Evolutionary conservation across 768 basidiomycete genomes (phyloP).

Genomic region (Tricholoma flavovirens): DNA sequence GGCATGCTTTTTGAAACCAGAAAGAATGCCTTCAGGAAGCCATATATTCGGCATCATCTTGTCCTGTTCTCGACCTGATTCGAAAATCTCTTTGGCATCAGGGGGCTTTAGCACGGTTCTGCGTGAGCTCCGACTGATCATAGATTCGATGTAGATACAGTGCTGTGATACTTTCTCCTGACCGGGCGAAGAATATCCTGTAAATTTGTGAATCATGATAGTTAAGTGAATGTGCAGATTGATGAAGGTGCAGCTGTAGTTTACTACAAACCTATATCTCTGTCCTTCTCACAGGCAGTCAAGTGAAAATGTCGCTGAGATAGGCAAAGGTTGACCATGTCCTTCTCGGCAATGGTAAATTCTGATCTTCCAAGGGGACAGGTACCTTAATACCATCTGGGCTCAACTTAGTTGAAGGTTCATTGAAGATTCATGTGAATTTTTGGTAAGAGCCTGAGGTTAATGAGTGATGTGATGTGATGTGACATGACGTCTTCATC

Average conservation of each 20-base stretch:
- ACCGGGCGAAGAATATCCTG: constrained; percentile 36
- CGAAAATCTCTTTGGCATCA: constrained; percentile 49
- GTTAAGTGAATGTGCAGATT: constrained; percentile 21
- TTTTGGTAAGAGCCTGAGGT: no score
- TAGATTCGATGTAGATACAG: no score
- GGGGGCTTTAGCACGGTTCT: constrained; percentile 27
- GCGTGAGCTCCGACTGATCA: constrained; percentile 14
- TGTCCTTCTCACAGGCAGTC: no score
- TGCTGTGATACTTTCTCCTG: constrained; percentile 33
- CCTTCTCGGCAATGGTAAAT: no score
- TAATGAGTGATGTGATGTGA: no score
- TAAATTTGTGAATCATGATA: not conserved
- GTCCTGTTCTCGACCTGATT: constrained; percentile 43
- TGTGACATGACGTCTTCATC: no score
- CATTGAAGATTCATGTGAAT: no score
- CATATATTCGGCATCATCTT: constrained; percentile 49
- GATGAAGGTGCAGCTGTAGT: constrained; percentile 14
- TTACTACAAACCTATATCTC: constrained; percentile 24
- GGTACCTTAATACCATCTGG: no score
- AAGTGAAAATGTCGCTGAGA: no score
- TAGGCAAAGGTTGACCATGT: no score
- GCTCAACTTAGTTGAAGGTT: no score
- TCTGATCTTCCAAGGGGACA: no score
- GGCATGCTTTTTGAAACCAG: constrained; percentile 47
- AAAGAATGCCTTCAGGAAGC: constrained; percentile 45